Base-by-base conservation (phyloP, 2,329 filamentous ascomycete species). In the Penicillium rolfsii region DNA sequence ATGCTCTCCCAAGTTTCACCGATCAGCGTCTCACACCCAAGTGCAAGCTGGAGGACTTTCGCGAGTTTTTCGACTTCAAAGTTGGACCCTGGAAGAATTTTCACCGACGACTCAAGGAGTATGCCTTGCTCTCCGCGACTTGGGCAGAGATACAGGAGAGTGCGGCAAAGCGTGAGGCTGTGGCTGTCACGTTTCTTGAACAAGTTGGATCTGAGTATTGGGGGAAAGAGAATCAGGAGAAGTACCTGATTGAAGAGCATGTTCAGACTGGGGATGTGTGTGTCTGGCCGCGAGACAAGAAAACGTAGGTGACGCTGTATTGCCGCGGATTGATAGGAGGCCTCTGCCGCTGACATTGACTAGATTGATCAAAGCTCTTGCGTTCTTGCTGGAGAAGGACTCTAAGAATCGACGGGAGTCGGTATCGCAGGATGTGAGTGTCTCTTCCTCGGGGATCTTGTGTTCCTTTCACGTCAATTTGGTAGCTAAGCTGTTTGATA, bases 61-160 rank as follows among this genome's bases (percentile, higher is more conserved):
- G 66, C 1, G 55, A 52, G 4, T 67, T 71, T 12, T 63, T 73
- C 0, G 70, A 71, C 50, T 30, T 73, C 28, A 66, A 69, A 22
- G 4, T 12, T 5, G 26, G 30, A 16, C 40, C 14, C 8, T 61
- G 59, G 59, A 52, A 59, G 1, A 48, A 57, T 2, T 57, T 66
- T 36, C 63, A 67, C 28, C 38, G 38, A 2, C 38, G 63, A 16
- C 8, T 60, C 5, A 58, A 53, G 16, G 48, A 14, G 1, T 26
- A 53, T 16, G 48, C 38, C 30, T 40, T 14, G 22, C 24, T 26
- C n/a, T 11, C 22, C 9, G 57, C 54, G 7, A 22, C 38, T 16
- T 71, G 69, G 69, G 48, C 26, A 1, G 54, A 60, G 1, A 33
- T 73, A 2, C 38, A 38, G 5, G 19, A 52, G 2, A 57, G 59